phyloP scores from a whole-genome alignment of 73 alveolate genomes.

The Paramecium biaurelia region DNA sequence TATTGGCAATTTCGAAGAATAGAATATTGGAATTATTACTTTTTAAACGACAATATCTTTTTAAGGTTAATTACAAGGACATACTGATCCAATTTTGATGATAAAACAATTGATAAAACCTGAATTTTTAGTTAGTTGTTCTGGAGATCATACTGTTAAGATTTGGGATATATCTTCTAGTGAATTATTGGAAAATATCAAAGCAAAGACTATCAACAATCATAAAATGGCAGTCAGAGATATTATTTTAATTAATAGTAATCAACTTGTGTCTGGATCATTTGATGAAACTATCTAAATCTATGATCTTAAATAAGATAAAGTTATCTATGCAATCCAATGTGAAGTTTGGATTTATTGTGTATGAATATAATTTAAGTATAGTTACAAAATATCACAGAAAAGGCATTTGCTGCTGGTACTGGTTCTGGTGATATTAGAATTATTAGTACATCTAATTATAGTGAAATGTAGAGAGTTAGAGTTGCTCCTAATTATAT shows the following conservation, averaged over 20 bases:
- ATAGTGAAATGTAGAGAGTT: neutral
- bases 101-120: neutral
- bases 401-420: neutral
- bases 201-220: neutral
- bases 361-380: neutral
- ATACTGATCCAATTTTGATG: neutral
- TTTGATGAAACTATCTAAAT: conserved; percentile 17
- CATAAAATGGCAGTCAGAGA: conserved; percentile 4
- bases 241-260: neutral
- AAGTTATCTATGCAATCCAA: neutral
- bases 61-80: neutral
- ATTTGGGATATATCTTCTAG: neutral
- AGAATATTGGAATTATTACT: neutral
- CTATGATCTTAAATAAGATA: neutral
- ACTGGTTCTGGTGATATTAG: conserved; percentile 1
- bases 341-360: conserved; percentile 6
- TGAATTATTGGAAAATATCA: neutral
- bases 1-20: neutral
- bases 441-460: neutral
- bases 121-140: neutral
- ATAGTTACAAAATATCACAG: neutral
- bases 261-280: neutral
- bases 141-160: conserved; percentile 14
- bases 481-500: neutral
- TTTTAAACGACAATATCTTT: neutral